Evolutionary conservation across 305 asterid genomes (phyloP).

Genomic region (Solanum hybrid): DNA sequence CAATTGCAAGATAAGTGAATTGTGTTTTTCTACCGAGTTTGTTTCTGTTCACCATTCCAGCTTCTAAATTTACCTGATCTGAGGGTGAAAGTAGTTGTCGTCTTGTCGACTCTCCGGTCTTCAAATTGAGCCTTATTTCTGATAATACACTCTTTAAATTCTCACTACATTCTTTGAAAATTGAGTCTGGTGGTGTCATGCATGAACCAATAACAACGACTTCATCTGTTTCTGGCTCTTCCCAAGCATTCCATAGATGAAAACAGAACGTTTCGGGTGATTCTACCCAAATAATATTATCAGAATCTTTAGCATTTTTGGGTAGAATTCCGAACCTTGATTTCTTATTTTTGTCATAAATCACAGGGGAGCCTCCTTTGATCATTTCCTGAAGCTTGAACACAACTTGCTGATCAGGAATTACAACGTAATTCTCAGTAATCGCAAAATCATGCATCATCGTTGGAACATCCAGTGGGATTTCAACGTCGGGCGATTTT

Average conservation of each 20-base stretch:
- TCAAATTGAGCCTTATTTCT: slow-evolving; percentile 33
- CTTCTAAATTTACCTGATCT: slow-evolving; percentile 32
- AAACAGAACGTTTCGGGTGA: slow-evolving; percentile 38
- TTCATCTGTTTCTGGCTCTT: slow-evolving; percentile 33
- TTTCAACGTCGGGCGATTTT: slow-evolving; percentile 26
- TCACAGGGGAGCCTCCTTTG: slow-evolving; percentile 39
- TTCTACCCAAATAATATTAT: slow-evolving; percentile 29
- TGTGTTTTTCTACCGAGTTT: slow-evolving; percentile 30
- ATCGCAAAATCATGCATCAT: slow-evolving; percentile 48
- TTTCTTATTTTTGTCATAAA: slow-evolving; percentile 30
- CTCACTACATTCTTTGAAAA: slow-evolving; percentile 34
- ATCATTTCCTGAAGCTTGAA: slow-evolving; percentile 43
- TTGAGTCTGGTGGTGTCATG: slow-evolving; percentile 46
- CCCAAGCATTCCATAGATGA: slow-evolving; percentile 54
- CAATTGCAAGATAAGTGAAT: slow-evolving; percentile 32
- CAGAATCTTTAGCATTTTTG: slow-evolving; percentile 19
- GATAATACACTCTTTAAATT: slow-evolving; percentile 23
- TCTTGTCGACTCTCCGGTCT: slow-evolving; percentile 24
- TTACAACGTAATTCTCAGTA: slow-evolving; percentile 32
- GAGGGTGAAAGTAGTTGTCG: slow-evolving; percentile 12
- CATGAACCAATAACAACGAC: slow-evolving; percentile 48
- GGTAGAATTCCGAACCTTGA: slow-evolving; percentile 37
- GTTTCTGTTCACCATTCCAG: slow-evolving; percentile 39
- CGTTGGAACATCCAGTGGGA: slow-evolving; percentile 23
- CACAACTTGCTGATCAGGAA: slow-evolving; percentile 47